A percentile compares a stretch with the other conserved stretches of the same genome.
These are phyloP conservation scores for Cladophialophora yegresii DNA, from an alignment of 2,329 filamentous ascomycete genomes.

Conservation along the genomic window DNA sequence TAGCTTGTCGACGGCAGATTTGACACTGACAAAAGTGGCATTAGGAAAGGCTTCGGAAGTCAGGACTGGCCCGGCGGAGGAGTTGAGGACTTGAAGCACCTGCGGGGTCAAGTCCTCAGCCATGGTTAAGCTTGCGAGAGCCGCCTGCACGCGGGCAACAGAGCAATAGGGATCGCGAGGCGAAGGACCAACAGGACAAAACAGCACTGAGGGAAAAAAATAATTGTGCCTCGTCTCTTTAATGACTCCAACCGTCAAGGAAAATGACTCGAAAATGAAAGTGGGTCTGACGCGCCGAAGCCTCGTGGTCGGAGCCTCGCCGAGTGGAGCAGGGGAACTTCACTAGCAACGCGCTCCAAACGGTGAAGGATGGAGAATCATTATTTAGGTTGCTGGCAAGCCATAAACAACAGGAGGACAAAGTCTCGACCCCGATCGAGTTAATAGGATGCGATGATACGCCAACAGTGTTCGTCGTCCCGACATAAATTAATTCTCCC, in stretches of 20 bases:
- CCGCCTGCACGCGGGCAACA: neutral
- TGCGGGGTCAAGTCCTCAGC: constrained; percentile 36
- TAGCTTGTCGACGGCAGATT: constrained; percentile 84
- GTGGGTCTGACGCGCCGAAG: neutral
- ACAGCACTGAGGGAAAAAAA: neutral
- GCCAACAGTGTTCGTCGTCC: too few relatives aligned
- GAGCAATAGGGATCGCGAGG: neutral
- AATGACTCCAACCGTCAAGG: constrained; percentile 23
- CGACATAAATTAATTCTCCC: too few relatives aligned
- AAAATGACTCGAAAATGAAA: constrained; percentile 14
- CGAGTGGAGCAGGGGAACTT: neutral
- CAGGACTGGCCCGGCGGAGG: constrained; percentile 62
- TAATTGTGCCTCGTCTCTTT: neutral
- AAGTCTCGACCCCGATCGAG: too few relatives aligned
- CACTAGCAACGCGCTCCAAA: neutral
- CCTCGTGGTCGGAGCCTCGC: constrained; percentile 3
- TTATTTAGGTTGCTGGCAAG: too few relatives aligned
- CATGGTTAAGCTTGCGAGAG: constrained; percentile 27
- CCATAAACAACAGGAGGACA: too few relatives aligned
- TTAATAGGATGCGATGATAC: too few relatives aligned
- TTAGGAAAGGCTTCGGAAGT: constrained; percentile 70
- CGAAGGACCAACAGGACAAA: neutral
- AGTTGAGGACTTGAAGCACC: constrained; percentile 66
- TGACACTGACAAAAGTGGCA: constrained; percentile 68
- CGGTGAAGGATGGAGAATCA: too few relatives aligned